Evolutionary conservation across 495 filamentous ascomycete genomes (phyloP).

Genomic region (Tuber umbilicatum): DNA sequence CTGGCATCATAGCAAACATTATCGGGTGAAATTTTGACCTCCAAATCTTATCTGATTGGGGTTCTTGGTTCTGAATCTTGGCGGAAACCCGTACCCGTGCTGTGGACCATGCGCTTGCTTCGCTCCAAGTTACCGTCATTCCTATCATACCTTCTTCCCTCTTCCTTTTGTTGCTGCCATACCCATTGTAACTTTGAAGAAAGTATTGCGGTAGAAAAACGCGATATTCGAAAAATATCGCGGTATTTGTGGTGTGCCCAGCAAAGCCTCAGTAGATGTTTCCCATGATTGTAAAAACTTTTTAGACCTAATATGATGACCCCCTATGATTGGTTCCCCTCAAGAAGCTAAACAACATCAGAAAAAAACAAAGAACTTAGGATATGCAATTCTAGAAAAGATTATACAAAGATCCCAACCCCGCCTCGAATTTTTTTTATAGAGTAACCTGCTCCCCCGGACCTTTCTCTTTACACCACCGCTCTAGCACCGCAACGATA

Average conservation of each 20-base stretch:
- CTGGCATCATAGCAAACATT: too few species aligned
- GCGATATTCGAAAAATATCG: not conserved
- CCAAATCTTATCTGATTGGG: too few species aligned
- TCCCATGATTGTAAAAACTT: not conserved
- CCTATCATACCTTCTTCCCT: too few species aligned
- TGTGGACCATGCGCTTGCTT: too few species aligned
- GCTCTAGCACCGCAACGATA: constrained; percentile 5
- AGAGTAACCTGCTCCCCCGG: constrained; percentile 2
- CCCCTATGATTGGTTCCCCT: constrained; percentile 2
- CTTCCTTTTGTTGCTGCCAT: too few species aligned
- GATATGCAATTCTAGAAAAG: constrained; percentile 29
- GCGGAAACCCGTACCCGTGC: too few species aligned
- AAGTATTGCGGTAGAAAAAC: too few species aligned
- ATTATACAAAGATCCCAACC: constrained; percentile 28
- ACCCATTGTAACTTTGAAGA: too few species aligned
- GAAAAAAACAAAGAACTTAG: not conserved
- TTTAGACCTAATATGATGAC: not conserved
- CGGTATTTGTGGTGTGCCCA: not conserved
- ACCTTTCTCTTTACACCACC: constrained; percentile 8
- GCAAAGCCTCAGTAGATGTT: not conserved
- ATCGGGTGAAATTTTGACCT: too few species aligned
- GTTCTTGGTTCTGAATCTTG: too few species aligned
- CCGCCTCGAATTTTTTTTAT: constrained; percentile 20
- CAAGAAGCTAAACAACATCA: not conserved
- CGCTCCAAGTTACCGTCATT: too few species aligned